Evolutionary conservation across 805 yeast species (phyloP).

Genomic region (Ogataea haglerorum): DNA sequence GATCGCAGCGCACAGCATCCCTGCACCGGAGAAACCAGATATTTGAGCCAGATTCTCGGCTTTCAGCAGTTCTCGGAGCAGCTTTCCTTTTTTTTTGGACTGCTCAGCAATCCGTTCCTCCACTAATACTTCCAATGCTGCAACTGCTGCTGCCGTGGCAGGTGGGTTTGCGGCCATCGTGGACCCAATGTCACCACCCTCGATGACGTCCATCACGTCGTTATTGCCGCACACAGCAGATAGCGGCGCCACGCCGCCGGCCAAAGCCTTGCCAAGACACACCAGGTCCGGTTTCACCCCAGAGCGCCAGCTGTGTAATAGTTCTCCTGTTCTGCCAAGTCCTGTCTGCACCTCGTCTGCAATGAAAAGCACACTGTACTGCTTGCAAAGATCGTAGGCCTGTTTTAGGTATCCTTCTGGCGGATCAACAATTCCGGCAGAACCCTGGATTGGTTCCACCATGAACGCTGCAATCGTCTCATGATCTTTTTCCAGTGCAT

Average conservation of each 20-base stretch:
- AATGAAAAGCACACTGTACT: slow-evolving; percentile 26
- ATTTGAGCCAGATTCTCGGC: slow-evolving; percentile 18
- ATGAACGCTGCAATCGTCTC: slow-evolving; percentile 26
- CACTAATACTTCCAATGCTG: slow-evolving; percentile 28
- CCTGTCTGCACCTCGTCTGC: slow-evolving; percentile 33
- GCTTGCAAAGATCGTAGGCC: slow-evolving; percentile 24
- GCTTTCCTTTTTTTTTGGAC: slow-evolving; percentile 20
- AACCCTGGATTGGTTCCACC: slow-evolving; percentile 32
- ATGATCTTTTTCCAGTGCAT: slow-evolving; percentile 23
- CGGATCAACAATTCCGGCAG: slow-evolving; percentile 30
- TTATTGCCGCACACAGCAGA: slow-evolving; percentile 26
- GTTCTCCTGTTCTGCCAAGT: slow-evolving; percentile 27
- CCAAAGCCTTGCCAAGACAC: slow-evolving; percentile 28
- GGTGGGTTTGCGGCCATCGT: slow-evolving; percentile 32
- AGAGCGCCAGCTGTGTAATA: slow-evolving; percentile 19
- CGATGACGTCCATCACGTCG: slow-evolving; percentile 24
- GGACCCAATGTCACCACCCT: slow-evolving; percentile 26
- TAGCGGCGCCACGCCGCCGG: slow-evolving; percentile 27
- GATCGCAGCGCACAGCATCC: slow-evolving; percentile 24
- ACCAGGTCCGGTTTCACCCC: slow-evolving; percentile 28
- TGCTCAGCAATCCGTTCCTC: slow-evolving; percentile 23
- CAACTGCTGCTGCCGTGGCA: slow-evolving; percentile 29
- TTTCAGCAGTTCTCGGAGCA: slow-evolving; percentile 16
- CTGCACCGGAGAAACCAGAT: slow-evolving; percentile 21
- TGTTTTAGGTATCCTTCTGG: slow-evolving; percentile 24